Conservation (phyloP, 768 basidiomycete genomes). For the Flagelloscypha sp. region DNA sequence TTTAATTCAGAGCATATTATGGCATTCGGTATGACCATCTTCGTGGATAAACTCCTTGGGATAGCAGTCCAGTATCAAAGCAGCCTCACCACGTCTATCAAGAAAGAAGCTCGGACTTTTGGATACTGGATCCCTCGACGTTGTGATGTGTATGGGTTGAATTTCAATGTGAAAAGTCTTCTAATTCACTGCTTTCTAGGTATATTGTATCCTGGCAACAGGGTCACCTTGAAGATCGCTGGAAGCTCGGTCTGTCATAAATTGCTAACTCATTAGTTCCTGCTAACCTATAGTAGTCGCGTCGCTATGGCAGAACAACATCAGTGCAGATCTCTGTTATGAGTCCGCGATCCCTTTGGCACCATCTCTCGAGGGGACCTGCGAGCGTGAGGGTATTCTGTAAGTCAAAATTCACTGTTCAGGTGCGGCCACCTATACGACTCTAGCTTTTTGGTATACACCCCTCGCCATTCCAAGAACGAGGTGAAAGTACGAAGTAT, state of each 20-base stretch:
- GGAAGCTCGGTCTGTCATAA: no score
- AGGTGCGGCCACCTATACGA: conserved; percentile 19
- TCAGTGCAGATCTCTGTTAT: conserved; percentile 85
- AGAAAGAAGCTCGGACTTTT: conserved; percentile 75
- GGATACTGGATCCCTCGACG: conserved; percentile 86
- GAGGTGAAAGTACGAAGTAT: conserved; percentile 79
- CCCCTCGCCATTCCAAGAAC: conserved; percentile 44
- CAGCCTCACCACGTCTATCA: conserved; percentile 50
- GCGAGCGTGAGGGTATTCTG: conserved; percentile 79
- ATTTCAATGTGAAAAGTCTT: no score
- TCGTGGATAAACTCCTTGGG: conserved; percentile 67
- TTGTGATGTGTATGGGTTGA: conserved; percentile 85
- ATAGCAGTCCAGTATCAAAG: conserved; percentile 65
- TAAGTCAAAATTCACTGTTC: conserved; percentile 42
- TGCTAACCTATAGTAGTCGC: no score
- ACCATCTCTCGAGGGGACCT: conserved; percentile 57
- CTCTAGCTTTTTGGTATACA: conserved; percentile 43
- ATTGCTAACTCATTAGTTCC: no score
- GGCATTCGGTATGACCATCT: conserved; percentile 70
- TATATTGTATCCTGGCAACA: conserved; percentile 71
- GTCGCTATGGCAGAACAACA: conserved; percentile 71
- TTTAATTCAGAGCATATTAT: conserved; percentile 46
- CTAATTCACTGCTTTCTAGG: no score
- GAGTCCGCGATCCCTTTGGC: conserved; percentile 57
- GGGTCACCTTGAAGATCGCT: conserved; percentile 67